Percentiles rank a stretch among this genome's conserved stretches.
These are phyloP conservation scores for Wickerhamiella cacticola DNA, from an alignment of 805 yeast species.

Conservation along the genomic window DNA sequence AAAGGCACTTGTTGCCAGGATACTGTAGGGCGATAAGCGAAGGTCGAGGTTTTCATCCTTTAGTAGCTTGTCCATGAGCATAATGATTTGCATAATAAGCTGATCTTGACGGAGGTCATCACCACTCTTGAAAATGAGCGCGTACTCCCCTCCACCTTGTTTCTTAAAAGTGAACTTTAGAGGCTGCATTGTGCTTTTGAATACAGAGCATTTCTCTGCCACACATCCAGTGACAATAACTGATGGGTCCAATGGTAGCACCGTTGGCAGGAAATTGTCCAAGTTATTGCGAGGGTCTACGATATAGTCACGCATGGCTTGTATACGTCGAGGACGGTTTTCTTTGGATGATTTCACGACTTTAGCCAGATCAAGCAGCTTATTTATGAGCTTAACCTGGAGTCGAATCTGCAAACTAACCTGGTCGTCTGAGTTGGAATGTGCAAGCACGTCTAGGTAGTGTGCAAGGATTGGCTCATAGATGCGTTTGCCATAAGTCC, in stretches of 20 bases:
- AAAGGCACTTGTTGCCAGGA: conserved; percentile 76
- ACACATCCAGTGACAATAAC: conserved; percentile 60
- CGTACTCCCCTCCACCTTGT: conserved; percentile 39
- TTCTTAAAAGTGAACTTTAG: conserved; percentile 69
- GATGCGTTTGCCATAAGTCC: conserved; percentile 36
- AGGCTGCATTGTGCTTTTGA: conserved; percentile 85
- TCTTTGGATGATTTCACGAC: conserved; percentile 57
- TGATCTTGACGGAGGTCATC: conserved; percentile 96
- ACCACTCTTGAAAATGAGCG: conserved; percentile 88
- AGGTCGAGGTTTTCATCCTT: conserved; percentile 84
- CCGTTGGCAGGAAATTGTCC: conserved; percentile 40
- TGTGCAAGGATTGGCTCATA: conserved; percentile 39
- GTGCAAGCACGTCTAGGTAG: conserved; percentile 32
- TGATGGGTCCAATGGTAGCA: conserved; percentile 75
- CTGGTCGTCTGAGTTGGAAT: conserved; percentile 25
- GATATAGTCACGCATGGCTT: conserved; percentile 47
- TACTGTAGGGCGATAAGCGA: conserved; percentile 75
- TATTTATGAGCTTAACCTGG: conserved; percentile 60
- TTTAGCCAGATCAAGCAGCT: conserved; percentile 52
- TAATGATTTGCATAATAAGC: conserved; percentile 84
- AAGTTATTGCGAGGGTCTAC: conserved; percentile 37
- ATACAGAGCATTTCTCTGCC: conserved; percentile 71
- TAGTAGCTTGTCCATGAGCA: conserved; percentile 77
- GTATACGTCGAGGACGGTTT: conserved; percentile 63
- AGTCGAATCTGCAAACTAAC: conserved; percentile 26